Conservation (phyloP, 75 land plant species). For the Chamaecyparis obtusa region DNA sequence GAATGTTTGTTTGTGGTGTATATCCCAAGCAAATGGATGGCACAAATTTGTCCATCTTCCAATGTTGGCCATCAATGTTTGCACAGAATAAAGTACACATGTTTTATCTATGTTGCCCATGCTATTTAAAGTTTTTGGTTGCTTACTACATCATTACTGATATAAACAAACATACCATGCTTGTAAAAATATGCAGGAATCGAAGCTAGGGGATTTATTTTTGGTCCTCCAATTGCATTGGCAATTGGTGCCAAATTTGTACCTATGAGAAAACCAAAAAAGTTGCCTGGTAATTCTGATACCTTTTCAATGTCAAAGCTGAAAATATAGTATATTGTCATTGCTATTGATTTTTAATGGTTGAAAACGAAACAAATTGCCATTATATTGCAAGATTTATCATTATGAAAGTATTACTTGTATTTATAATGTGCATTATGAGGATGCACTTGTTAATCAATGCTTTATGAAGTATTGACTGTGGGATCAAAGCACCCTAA, state of each 20-base stretch:
- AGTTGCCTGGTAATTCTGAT: constrained; percentile 61
- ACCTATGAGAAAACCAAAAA: constrained; percentile 75
- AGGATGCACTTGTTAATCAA: not conserved
- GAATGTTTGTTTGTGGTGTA: constrained; percentile 1
- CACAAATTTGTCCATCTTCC: not conserved
- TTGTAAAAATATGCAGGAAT: constrained; percentile 46
- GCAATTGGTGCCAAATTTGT: constrained; percentile 94
- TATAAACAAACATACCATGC: not conserved
- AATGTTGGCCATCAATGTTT: not conserved
- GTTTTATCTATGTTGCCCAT: not conserved
- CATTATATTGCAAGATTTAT: not conserved
- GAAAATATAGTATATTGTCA: not conserved
- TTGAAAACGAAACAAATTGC: not conserved
- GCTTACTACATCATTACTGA: not conserved
- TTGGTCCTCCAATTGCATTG: constrained; percentile 91
- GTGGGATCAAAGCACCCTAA: not conserved
- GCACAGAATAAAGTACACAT: not conserved
- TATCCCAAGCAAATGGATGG: not conserved
- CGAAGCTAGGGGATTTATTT: constrained; percentile 93
- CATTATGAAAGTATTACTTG: not conserved
- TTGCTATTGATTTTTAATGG: not conserved
- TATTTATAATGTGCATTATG: not conserved
- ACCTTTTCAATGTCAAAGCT: not conserved
- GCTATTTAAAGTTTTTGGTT: not conserved
- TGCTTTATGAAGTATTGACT: not conserved